Evolutionary conservation across 306 rosid species (phyloP), one percentile per base, ranked within the genome.

Genomic region (Lathyrus tuberosus): DNA sequence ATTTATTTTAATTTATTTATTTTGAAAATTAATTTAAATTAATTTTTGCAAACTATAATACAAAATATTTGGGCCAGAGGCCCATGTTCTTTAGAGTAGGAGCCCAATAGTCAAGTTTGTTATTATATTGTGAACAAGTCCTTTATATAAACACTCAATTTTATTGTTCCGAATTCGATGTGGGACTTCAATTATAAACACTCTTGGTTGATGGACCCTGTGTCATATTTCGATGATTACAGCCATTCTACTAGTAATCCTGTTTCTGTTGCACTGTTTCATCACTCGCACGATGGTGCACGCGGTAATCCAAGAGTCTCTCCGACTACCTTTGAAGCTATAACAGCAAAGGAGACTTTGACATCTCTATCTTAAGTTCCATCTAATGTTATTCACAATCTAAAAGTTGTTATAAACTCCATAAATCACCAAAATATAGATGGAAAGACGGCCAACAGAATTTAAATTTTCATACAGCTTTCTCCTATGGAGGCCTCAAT

Each of bases 141-240:
- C n/a, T n/a, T n/a, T n/a, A n/a, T n/a, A n/a, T n/a, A n/a, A n/a
- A n/a, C n/a, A n/a, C n/a, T n/a, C n/a, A n/a, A n/a, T n/a, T n/a
- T n/a, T n/a, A n/a, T n/a, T n/a, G n/a, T n/a, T n/a, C n/a, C n/a
- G n/a, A n/a, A n/a, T n/a, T n/a, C n/a, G n/a, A n/a, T n/a, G n/a
- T n/a, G n/a, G n/a, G n/a, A n/a, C n/a, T n/a, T n/a, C n/a, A n/a
- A n/a, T n/a, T n/a, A n/a, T n/a, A n/a, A n/a, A n/a, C n/a, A n/a
- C n/a, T n/a, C n/a, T n/a, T n/a, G n/a, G n/a, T n/a, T n/a, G n/a
- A n/a, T n/a, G n/a, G 87, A 85, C 49, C 84, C 84, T 1, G 51
- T 81, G 72, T 85, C 90, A 58, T 85, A 63, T 82, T 89, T 89
- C n/a, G 89, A 86, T 80, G 88, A 88, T 84, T 82, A 67, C 67